Conservation (phyloP, 1,284 basidiomycete species). For the Cryptococcus deneoformans region DNA sequence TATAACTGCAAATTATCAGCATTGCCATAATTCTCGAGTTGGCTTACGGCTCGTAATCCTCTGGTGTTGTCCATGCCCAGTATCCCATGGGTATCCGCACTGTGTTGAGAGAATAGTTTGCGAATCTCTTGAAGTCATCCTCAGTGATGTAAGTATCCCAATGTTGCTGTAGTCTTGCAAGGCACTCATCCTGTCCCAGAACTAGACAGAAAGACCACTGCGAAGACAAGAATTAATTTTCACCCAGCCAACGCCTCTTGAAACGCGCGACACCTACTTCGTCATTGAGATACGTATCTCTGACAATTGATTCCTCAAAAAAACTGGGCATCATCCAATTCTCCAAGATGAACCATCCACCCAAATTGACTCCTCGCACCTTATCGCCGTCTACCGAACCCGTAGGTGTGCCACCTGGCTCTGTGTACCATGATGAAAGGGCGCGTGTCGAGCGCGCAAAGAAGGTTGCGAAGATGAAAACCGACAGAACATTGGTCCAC, state of each 20-base stretch:
- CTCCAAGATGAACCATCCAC: conserved; percentile 39
- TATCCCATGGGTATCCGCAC: conserved; percentile 42
- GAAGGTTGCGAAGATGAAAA: background rate
- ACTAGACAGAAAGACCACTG: conserved; percentile 32
- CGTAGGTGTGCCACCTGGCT: conserved; percentile 26
- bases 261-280: conserved; percentile 20
- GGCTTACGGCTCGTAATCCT: conserved; percentile 46
- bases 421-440: conserved; percentile 34
- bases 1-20: conserved; percentile 11
- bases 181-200: conserved; percentile 28
- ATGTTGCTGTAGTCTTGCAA: conserved; percentile 25
- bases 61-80: conserved; percentile 38
- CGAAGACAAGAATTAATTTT: background rate
- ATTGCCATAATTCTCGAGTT: background rate
- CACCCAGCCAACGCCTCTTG: background rate
- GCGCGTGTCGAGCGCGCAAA: conserved; percentile 1
- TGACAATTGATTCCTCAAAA: conserved; percentile 22
- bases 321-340: conserved; percentile 41
- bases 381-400: conserved; percentile 31
- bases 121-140: conserved; percentile 46
- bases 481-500: too few species aligned
- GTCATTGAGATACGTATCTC: conserved; percentile 18
- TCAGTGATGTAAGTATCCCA: conserved; percentile 47
- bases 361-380: conserved; percentile 41
- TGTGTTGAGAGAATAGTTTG: conserved; percentile 34